A percentile compares a stretch with the other conserved stretches of the same genome.
phyloP scores from a whole-genome alignment of 352 stramenopile species.

The Thalassiosira pacifica region DNA sequence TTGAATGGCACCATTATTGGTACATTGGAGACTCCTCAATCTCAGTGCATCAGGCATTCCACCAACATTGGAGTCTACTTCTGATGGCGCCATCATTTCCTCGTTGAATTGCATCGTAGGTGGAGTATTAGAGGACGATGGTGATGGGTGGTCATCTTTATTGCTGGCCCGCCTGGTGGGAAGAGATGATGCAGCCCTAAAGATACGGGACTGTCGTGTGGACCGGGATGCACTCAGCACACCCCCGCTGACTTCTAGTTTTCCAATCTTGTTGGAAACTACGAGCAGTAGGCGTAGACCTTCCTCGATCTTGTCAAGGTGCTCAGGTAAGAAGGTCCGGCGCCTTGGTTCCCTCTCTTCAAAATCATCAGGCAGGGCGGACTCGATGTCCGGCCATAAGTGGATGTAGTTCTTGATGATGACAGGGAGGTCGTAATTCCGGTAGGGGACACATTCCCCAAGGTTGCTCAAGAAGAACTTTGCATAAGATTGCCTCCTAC shows the following conservation, averaged over 20 bases:
- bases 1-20: background rate
- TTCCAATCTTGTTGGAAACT: background rate
- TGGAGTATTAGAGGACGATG: background rate
- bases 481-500: background rate
- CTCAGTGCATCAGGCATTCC: background rate
- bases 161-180: too few relatives aligned
- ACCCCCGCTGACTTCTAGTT: background rate
- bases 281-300: background rate
- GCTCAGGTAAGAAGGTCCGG: background rate
- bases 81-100: background rate
- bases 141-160: too few relatives aligned
- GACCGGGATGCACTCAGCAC: background rate
- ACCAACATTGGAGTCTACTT: background rate
- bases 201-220: background rate
- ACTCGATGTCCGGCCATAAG: too few relatives aligned
- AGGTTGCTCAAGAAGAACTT: background rate
- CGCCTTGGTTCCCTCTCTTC: background rate
- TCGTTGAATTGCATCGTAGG: background rate
- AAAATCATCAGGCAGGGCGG: too few relatives aligned
- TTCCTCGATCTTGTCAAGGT: background rate
- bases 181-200: background rate
- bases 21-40: background rate
- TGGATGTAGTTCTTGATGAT: background rate
- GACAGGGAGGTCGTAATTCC: background rate
- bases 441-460: background rate